Conservation (phyloP, 768 basidiomycete species). For the Pleurotus ostreatus region DNA sequence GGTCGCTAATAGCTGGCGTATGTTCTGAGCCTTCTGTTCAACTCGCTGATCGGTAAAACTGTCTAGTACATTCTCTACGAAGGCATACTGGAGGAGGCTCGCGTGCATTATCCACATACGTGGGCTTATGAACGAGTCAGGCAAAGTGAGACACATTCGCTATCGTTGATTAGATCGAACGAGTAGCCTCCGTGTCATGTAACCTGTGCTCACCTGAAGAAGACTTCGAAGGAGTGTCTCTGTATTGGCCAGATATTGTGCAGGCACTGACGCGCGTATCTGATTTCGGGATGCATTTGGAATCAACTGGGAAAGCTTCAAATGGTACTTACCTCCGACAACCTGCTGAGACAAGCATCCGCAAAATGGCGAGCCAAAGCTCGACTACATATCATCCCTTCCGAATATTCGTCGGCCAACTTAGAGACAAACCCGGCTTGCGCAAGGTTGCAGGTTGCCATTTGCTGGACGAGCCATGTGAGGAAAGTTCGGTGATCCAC, state of each 20-base stretch:
- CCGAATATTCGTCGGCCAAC: conserved; percentile 77
- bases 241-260: conserved; percentile 51
- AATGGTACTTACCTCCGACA: conserved; percentile 50
- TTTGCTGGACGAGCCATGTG: conserved; percentile 75
- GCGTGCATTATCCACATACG: conserved; percentile 59
- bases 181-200: neutral
- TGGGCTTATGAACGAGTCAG: conserved; percentile 75
- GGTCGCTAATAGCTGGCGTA: conserved; percentile 47
- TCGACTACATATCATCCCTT: conserved; percentile 63
- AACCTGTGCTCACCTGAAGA: conserved; percentile 47
- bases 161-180: conserved; percentile 20
- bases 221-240: conserved; percentile 50
- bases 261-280: conserved; percentile 53
- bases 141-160: conserved; percentile 66
- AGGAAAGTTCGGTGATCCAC: conserved; percentile 78
- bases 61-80: conserved; percentile 37
- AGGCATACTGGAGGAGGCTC: conserved; percentile 37
- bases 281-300: conserved; percentile 19
- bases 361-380: conserved; percentile 65
- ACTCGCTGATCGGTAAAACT: conserved; percentile 27
- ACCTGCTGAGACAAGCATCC: conserved; percentile 64
- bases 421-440: conserved; percentile 75
- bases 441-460: conserved; percentile 73
- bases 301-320: neutral
- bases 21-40: conserved; percentile 35